A percentile compares a stretch with the other conserved stretches of the same genome.
Evolutionary conservation across 257 asterid species (phyloP).

Genomic region (Ehretia macrophylla): DNA sequence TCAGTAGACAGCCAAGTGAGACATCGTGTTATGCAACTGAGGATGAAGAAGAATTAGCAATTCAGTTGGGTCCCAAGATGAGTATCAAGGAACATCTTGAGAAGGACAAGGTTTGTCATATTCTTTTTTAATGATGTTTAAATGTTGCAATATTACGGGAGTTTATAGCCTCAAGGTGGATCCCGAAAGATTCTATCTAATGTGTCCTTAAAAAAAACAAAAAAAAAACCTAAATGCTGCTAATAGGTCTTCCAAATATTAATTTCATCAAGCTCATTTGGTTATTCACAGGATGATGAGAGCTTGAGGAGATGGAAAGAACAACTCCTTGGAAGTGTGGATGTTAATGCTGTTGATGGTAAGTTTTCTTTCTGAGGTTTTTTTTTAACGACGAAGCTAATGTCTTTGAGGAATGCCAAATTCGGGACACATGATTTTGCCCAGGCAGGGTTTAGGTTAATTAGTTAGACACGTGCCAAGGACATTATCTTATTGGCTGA

Average conservation of each 20-base stretch:
- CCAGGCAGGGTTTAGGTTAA: too few species aligned
- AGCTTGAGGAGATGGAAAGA: conserved; percentile 98
- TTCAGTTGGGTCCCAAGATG: conserved; percentile 83
- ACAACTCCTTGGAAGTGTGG: conserved; percentile 87
- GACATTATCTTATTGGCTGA: too few species aligned
- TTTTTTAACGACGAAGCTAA: too few species aligned
- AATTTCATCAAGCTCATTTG: conserved; percentile 10
- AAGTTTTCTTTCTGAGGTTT: neutral
- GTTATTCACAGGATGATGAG: conserved; percentile 67
- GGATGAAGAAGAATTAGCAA: conserved; percentile 85
- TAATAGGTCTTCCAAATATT: neutral
- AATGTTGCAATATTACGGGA: too few species aligned
- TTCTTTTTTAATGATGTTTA: neutral
- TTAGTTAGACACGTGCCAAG: too few species aligned
- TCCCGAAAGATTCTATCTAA: too few species aligned
- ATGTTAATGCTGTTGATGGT: conserved; percentile 84
- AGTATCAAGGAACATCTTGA: conserved; percentile 89
- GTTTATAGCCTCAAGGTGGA: too few species aligned
- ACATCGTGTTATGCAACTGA: conserved; percentile 60
- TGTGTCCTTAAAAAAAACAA: too few species aligned
- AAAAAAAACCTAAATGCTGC: too few species aligned
- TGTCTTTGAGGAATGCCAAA: too few species aligned
- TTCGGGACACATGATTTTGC: too few species aligned
- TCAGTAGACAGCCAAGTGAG: conserved; percentile 65
- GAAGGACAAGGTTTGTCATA: conserved; percentile 66